A percentile compares a stretch with the other conserved stretches of the same genome.
These are phyloP conservation scores for Penicillium chermesinum DNA, from an alignment of 495 filamentous ascomycete genomes.

Conservation along the genomic window DNA sequence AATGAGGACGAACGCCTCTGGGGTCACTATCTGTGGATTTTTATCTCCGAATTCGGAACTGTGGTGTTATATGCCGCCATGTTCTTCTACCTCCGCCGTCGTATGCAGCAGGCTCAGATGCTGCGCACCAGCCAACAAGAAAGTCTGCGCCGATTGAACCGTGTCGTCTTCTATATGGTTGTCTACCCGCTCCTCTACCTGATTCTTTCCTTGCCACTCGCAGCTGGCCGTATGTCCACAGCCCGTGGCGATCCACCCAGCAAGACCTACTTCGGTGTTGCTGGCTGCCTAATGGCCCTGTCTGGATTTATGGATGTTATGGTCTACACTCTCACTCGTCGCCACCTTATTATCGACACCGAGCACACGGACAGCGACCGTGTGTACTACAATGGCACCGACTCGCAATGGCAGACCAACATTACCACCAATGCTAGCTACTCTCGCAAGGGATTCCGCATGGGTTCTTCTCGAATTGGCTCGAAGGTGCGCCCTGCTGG, in stretches of 20 bases:
- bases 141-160: conserved; percentile 34
- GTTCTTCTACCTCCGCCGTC: conserved; percentile 53
- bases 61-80: conserved; percentile 59
- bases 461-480: conserved; percentile 20
- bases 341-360: conserved; percentile 34
- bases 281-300: conserved; percentile 62
- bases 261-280: conserved; percentile 55
- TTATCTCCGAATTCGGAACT: conserved; percentile 59
- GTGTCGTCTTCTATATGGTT: conserved; percentile 61
- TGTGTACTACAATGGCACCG: conserved; percentile 22
- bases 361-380: conserved; percentile 30
- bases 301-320: conserved; percentile 69
- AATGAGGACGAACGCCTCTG: conserved; percentile 59
- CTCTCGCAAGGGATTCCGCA: conserved; percentile 13
- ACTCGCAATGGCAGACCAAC: conserved; percentile 29
- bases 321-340: conserved; percentile 55
- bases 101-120: conserved; percentile 33
- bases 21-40: conserved; percentile 75
- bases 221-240: conserved; percentile 59
- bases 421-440: conserved; percentile 22
- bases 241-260: conserved; percentile 49
- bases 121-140: conserved; percentile 32
- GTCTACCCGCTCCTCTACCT: conserved; percentile 70
- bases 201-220: conserved; percentile 63
- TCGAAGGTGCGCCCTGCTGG: conserved; percentile 22